Evolutionary conservation across 2,329 filamentous ascomycete species (phyloP).

Genomic region (Didymella keratinophila): DNA sequence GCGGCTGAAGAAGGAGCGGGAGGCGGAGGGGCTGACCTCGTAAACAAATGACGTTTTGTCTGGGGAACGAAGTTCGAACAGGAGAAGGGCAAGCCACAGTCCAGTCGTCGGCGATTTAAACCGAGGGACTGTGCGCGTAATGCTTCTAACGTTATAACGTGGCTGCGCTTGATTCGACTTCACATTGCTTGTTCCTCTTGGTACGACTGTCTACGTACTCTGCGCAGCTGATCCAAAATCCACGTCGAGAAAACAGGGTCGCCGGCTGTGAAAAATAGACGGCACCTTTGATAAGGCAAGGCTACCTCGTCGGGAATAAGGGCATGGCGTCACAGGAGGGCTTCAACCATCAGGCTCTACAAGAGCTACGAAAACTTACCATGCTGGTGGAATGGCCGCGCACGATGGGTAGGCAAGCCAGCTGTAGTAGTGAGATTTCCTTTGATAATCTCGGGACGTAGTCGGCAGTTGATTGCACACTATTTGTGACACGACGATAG

Average conservation of each 20-base stretch:
- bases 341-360: no score
- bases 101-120: conserved; percentile 1
- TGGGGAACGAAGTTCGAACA: conserved; percentile 8
- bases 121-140: conserved; percentile 5
- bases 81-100: conserved; percentile 20
- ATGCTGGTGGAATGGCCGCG: no score
- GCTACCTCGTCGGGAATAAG: conserved; percentile 7
- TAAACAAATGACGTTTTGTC: conserved; percentile 21
- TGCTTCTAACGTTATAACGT: conserved; percentile 4
- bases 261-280: conserved; percentile 1
- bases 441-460: no score
- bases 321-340: background rate
- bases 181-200: conserved; percentile 9
- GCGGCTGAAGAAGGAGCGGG: conserved; percentile 9
- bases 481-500: no score
- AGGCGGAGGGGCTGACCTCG: conserved; percentile 3
- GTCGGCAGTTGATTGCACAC: no score
- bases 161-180: conserved; percentile 17
- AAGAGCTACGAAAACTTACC: no score
- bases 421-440: no score
- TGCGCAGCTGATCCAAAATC: background rate
- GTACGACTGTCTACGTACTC: background rate
- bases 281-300: background rate
- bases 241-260: background rate
- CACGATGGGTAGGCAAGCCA: no score